These are phyloP conservation scores for Phaseolus lunatus DNA, from an alignment of 306 rosid genomes.

Conservation along the genomic window DNA sequence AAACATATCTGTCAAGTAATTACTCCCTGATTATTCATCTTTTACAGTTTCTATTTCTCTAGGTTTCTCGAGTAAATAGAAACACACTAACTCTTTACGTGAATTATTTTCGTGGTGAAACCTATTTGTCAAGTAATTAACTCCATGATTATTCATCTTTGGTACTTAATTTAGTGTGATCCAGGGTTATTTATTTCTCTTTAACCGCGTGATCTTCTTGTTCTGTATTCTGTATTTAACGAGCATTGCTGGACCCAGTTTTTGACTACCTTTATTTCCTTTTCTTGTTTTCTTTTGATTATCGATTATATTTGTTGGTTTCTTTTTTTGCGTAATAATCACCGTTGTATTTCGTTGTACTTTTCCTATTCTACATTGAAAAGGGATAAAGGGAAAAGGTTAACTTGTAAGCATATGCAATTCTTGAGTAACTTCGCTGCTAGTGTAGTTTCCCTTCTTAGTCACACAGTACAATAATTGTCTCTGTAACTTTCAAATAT, in stretches of 20 bases:
- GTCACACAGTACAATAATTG: constrained; percentile 30
- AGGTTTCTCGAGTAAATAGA: constrained; percentile 23
- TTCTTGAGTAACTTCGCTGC: constrained; percentile 51
- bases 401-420: constrained; percentile 41
- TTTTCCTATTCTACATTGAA: constrained; percentile 39
- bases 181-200: neutral
- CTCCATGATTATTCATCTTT: constrained; percentile 25
- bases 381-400: constrained; percentile 17
- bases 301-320: constrained; percentile 23
- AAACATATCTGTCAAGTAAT: constrained; percentile 18
- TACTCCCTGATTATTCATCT: constrained; percentile 17
- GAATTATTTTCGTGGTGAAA: constrained; percentile 29
- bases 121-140: constrained; percentile 15
- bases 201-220: constrained; percentile 2
- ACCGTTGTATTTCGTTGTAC: constrained; percentile 24
- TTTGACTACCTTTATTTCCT: constrained; percentile 8
- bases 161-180: constrained; percentile 28
- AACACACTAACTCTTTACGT: neutral
- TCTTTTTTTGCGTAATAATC: constrained; percentile 26
- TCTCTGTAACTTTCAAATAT: constrained; percentile 1
- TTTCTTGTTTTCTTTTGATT: neutral
- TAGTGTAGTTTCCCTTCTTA: constrained; percentile 43
- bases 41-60: constrained; percentile 23
- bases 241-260: constrained; percentile 28
- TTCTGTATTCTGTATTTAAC: constrained; percentile 4